Percentiles rank a stretch among this genome's conserved stretches.
phyloP scores from a whole-genome alignment of 768 basidiomycete species.

The Naematelia encephala region DNA sequence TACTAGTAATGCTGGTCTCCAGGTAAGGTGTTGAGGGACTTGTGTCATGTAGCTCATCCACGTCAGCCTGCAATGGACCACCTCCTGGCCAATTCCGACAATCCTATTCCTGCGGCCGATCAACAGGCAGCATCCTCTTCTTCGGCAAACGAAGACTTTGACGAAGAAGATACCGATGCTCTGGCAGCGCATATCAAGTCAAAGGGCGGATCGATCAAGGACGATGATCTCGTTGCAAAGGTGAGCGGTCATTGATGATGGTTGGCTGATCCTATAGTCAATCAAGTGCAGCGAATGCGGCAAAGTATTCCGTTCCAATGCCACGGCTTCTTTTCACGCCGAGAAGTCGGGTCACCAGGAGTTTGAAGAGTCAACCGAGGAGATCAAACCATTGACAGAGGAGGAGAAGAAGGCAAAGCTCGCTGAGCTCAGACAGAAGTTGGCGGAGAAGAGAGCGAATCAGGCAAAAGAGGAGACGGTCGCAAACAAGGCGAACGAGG shows the following conservation, averaged over 20 bases:
- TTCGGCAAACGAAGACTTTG: conserved; percentile 57
- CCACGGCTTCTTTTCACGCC: conserved; percentile 85
- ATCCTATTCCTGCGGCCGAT: conserved; percentile 61
- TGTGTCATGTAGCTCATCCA: conserved; percentile 11
- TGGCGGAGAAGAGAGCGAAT: conserved; percentile 71
- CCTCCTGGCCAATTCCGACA: conserved; percentile 72
- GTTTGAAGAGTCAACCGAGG: conserved; percentile 93
- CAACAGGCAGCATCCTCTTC: conserved; percentile 6
- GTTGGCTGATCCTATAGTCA: conserved; percentile 19
- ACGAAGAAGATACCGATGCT: conserved; percentile 66
- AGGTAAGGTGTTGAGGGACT: conserved; percentile 59
- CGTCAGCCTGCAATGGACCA: conserved; percentile 65
- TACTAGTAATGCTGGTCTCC: conserved; percentile 76
- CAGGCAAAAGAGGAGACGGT: conserved; percentile 72
- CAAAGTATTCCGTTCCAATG: conserved; percentile 80
- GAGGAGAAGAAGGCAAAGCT: conserved; percentile 84
- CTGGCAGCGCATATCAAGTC: conserved; percentile 53
- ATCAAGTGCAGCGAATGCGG: conserved; percentile 59
- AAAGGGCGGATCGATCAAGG: conserved; percentile 50
- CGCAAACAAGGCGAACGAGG: conserved; percentile 56
- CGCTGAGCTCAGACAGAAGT: conserved; percentile 70
- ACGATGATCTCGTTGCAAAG: conserved; percentile 39
- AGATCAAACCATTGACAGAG: conserved; percentile 92
- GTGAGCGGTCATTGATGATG: conserved; percentile 11
- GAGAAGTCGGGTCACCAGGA: conserved; percentile 93